Conservation (phyloP, 2,329 filamentous ascomycete species). For the Spiromastix sp. region DNA sequence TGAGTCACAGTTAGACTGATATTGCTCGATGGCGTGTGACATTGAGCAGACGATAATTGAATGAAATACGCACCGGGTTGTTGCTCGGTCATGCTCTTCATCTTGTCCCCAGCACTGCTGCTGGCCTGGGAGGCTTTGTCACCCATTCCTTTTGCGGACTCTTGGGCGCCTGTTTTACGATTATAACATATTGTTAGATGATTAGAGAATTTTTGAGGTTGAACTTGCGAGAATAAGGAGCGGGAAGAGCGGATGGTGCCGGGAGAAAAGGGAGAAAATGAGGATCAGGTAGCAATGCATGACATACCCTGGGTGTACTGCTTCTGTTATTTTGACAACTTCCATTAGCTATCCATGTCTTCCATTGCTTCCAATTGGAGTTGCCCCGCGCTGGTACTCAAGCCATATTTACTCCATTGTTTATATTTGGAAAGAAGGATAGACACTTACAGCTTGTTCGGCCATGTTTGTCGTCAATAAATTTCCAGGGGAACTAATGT, state of each 20-base stretch:
- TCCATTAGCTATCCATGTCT: not conserved
- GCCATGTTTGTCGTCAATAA: too few species aligned
- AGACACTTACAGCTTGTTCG: not conserved
- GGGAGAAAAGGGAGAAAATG: not conserved
- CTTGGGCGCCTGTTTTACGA: not conserved
- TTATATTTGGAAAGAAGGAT: too few species aligned
- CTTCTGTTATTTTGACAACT: not conserved
- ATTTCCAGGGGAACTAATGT: too few species aligned
- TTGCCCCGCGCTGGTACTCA: not conserved
- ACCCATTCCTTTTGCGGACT: not conserved
- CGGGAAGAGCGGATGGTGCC: not conserved
- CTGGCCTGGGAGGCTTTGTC: slow-evolving; percentile 1
- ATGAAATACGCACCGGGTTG: not conserved
- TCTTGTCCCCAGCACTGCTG: not conserved
- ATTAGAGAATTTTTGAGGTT: not conserved
- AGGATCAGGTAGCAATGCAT: not conserved
- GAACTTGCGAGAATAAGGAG: not conserved
- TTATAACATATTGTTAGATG: not conserved
- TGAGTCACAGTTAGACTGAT: not conserved
- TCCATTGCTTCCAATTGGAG: not conserved
- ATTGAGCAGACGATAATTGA: not conserved
- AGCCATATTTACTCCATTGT: not conserved
- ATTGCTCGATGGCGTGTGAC: not conserved
- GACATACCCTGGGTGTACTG: not conserved
- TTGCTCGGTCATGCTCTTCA: not conserved